A percentile compares a stretch with the other conserved stretches of the same genome.
Conservation (phyloP, 2,329 filamentous ascomycete genomes). For the Lasiodiplodia hormozganensis region DNA sequence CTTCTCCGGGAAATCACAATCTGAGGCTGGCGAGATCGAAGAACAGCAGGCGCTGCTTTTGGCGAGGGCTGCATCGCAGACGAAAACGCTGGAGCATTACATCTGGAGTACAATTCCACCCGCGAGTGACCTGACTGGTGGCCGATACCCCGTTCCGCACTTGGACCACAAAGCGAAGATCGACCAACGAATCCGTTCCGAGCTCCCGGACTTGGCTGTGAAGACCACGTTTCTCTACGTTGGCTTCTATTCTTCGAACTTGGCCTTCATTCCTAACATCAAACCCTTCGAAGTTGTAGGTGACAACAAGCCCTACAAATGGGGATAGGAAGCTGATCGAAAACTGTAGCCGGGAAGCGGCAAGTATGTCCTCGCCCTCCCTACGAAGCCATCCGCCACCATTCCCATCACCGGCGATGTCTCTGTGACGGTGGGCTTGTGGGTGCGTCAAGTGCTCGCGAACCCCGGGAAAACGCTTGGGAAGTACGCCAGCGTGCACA, state of each 20-base stretch:
- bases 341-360: conserved; percentile 30
- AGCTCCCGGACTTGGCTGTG: conserved; percentile 38
- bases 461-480: conserved; percentile 33
- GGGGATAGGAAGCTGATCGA: not conserved
- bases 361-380: conserved; percentile 37
- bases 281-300: conserved; percentile 38
- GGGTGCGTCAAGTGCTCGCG: conserved; percentile 39
- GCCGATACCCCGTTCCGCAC: conserved; percentile 48
- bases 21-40: conserved; percentile 49
- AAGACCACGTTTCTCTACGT: conserved; percentile 41
- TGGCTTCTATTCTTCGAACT: conserved; percentile 41
- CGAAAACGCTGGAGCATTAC: conserved; percentile 51
- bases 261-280: conserved; percentile 39
- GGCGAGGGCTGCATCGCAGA: conserved; percentile 50
- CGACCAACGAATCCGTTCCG: conserved; percentile 49
- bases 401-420: conserved; percentile 40
- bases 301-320: not conserved
- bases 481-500: conserved; percentile 39
- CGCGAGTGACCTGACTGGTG: conserved; percentile 39
- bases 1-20: conserved; percentile 38
- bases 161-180: conserved; percentile 53
- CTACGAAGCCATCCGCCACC: conserved; percentile 37
- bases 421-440: conserved; percentile 39
- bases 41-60: conserved; percentile 51
- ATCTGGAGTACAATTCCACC: conserved; percentile 56